Base-by-base conservation (phyloP, 1,284 basidiomycete genomes). In the Malassezia yamatoensis region DNA sequence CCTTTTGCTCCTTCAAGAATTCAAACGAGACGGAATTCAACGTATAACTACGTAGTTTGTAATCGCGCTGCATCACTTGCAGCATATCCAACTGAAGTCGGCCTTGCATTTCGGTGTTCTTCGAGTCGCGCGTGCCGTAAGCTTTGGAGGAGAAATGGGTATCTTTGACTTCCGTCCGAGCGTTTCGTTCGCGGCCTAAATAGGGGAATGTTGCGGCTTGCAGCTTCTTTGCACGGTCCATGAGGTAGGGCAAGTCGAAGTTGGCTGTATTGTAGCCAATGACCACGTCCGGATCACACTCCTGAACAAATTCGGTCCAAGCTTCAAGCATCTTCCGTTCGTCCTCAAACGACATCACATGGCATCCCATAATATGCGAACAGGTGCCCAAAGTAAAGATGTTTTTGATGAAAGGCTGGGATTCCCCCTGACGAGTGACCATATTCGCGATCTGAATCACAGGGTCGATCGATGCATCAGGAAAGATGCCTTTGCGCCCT, bases 101-200 rank as follows among this genome's bases (percentile, higher is more conserved):
- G 0, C 72, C 72, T 47, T 73, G 69, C 33, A 73, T 53, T 51
- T 74, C 70, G 40, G 72, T 74, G 49, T 67, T 62, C 39, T 74
- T 74, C 3, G 67, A 70, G 54, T 74, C 72, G 21, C 72, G 67
- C 3, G 72, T 74, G 40, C 72, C 72, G 51, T 74, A 74, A 8
- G 72, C 72, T 58, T 74, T 74, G 24, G 72, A 74, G 2, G 72
- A 74, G 43, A 74, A 74, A 60, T 73, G 72, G 7, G 72, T 73
- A 38, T 73, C 70, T 44, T 73, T 73, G 18, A 65, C 65, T 59
- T 74, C 72, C 42, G 70, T 74, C 32, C 69, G 67, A 1, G 64
- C 35, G 51, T 61, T 62, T 10, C 60, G 63, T 52, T 72, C 70
- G n/a, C 72, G 58, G 16, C 72, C 72, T 24, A 74, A 62, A 51